Base-by-base conservation (phyloP, 108 stramenopile genomes). In the Cyclotella cryptica region DNA sequence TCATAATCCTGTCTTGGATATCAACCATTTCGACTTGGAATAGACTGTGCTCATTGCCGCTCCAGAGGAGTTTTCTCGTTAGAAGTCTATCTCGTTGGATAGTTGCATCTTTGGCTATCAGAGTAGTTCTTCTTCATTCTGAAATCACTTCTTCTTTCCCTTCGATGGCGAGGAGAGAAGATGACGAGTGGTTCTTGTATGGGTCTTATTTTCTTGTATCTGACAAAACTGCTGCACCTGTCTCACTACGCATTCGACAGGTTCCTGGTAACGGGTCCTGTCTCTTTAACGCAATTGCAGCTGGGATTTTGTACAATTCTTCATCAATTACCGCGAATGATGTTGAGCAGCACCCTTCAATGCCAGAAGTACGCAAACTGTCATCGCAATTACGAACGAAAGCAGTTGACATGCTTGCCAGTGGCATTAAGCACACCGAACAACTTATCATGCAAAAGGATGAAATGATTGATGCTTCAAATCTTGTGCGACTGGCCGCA, bases 181-280 rank as follows among this genome's bases (percentile, higher is more conserved):
- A 64, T 42, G 57, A 68, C 47, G 60, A 73, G 51, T 80, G 72
- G 66, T 73, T 73, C 66, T 68, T 72, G 21, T 28, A 52, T 7
- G 79, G 79, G 41, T 54, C 66, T 5, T 78, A 45, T 65, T 61
- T 41, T 69, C 49, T 59, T 18, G 14, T 46, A 41, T 29, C 65
- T 12, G 54, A 52, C 14, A 53, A 69, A 52, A 52, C 49, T 28
- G 44, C 28, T 3, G 9, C 10, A 42, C 39, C 58, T 41, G 59
- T 78, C 27, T 74, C 81, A 18, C 84, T 87, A 17, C 45, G 9
- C 26, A 88, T 93, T 66, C 87, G 96, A 40, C 93, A 96, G 77
- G 93, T 93, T 30, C 91, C 92, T 27, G 93, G 96, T 10, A 89
- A 96, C 82, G 96, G 96, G 18, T 93, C 91, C 57, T 96, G 96